These are phyloP conservation scores for Neofusicoccum sp. DNA, from an alignment of 2,329 filamentous ascomycete genomes.

Conservation along the genomic window DNA sequence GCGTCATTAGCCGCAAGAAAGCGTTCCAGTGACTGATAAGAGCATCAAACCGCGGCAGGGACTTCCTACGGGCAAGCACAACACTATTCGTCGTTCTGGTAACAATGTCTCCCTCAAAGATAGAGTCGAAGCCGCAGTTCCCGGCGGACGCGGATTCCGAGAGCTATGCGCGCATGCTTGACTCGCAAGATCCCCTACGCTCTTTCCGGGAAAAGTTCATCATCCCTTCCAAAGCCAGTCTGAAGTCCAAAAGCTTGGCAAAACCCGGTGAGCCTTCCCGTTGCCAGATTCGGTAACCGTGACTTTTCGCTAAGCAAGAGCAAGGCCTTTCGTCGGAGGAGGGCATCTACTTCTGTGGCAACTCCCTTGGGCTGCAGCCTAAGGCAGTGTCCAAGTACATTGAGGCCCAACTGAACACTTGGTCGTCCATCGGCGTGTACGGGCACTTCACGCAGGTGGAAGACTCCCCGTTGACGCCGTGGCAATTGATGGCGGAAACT, in stretches of 20 bases:
- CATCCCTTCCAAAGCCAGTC: constrained; percentile 15
- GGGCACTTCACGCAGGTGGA: constrained; percentile 19
- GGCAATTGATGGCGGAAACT: constrained; percentile 18
- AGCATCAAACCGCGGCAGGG: constrained; percentile 5
- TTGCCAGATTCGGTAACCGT: not conserved
- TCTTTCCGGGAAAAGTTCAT: constrained; percentile 17
- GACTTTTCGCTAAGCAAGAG: not conserved
- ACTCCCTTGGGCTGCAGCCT: constrained; percentile 20
- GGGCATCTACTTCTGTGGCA: constrained; percentile 21
- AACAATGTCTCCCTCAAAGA: constrained; percentile 13
- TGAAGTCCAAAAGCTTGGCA: constrained; percentile 2
- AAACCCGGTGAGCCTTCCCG: not conserved
- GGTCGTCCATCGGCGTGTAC: constrained; percentile 18
- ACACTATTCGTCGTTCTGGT: not conserved
- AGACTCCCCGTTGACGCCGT: constrained; percentile 17
- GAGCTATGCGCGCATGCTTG: constrained; percentile 6
- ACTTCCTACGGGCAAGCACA: not conserved
- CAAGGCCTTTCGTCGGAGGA: not conserved
- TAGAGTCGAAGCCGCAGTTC: constrained; percentile 12
- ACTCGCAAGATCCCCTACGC: constrained; percentile 15
- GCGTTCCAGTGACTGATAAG: constrained; percentile 1
- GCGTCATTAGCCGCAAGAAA: not conserved
- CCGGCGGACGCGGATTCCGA: constrained; percentile 12
- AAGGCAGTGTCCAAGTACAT: constrained; percentile 17
- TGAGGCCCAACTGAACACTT: constrained; percentile 19